These are phyloP conservation scores for Leccinellum rugosiceps DNA, from an alignment of 768 basidiomycete species.

Conservation along the genomic window DNA sequence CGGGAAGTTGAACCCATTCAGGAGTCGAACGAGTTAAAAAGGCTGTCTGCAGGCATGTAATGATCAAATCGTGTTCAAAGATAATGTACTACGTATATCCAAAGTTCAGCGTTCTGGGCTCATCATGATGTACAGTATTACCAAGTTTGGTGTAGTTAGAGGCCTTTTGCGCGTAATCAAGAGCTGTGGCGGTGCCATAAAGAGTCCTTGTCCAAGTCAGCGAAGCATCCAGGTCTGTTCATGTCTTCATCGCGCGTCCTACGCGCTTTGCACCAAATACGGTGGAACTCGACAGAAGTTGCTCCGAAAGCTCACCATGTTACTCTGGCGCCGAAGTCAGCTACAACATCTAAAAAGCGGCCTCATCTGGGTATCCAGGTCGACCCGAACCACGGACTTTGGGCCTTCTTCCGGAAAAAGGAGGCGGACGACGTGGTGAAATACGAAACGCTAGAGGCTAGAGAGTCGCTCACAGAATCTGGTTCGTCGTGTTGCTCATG, in stretches of 20 bases:
- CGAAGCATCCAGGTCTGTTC: background rate
- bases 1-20: too few species aligned
- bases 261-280: constrained; percentile 12
- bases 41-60: too few species aligned
- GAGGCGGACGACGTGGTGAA: constrained; percentile 47
- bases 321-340: background rate
- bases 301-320: background rate
- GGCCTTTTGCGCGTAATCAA: background rate
- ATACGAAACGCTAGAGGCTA: constrained; percentile 47
- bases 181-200: constrained; percentile 20
- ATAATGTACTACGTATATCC: too few species aligned
- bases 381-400: constrained; percentile 70
- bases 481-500: constrained; percentile 30
- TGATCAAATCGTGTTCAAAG: too few species aligned
- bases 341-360: constrained; percentile 32
- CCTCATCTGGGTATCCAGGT: constrained; percentile 43
- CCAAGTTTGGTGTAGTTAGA: too few species aligned
- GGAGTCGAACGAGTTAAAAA: too few species aligned
- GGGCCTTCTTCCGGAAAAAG: constrained; percentile 69
- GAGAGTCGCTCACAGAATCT: constrained; percentile 31
- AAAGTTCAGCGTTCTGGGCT: too few species aligned
- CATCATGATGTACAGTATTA: too few species aligned
- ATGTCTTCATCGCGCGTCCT: constrained; percentile 22
- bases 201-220: background rate
- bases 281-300: constrained; percentile 23